Base-by-base conservation (phyloP, 208 protist genomes). In the Trypanosoma avium region DNA sequence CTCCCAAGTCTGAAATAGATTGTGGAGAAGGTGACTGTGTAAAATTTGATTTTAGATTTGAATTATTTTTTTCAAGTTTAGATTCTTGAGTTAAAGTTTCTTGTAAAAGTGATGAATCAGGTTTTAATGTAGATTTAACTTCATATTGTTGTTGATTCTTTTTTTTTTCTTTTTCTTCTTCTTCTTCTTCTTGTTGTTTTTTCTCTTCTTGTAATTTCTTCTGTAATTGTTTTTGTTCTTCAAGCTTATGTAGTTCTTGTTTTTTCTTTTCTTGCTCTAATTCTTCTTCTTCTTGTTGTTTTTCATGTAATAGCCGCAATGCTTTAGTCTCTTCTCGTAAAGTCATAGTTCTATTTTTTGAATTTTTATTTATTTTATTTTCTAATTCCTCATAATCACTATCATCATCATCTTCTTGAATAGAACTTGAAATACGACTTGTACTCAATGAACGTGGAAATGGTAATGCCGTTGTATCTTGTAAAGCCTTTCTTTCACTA, bases 1-100 rank as follows among this genome's bases (percentile, higher is more conserved):
- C 65, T 15, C 56, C 65, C 40, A 70, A 61, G 21, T 64, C 56
- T 9, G 46, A n/a, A 38, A 70, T 56, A 54, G 38, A 50, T 30
- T 29, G 12, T 30, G n/a, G n/a, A n/a, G n/a, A n/a, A n/a, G n/a
- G n/a, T n/a, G n/a, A n/a, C n/a, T n/a, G n/a, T n/a, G n/a, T n/a
- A n/a, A n/a, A n/a, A n/a, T n/a, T n/a, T n/a, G n/a, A n/a, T n/a
- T n/a, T n/a, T n/a, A n/a, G n/a, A n/a, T n/a, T n/a, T n/a, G n/a
- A n/a, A n/a, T n/a, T n/a, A n/a, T n/a, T n/a, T n/a, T n/a, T n/a
- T n/a, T n/a, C n/a, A n/a, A n/a, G n/a, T n/a, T n/a, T n/a, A n/a
- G n/a, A n/a, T n/a, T n/a, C n/a, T n/a, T n/a, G n/a, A n/a, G n/a
- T n/a, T n/a, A n/a, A n/a, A n/a, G n/a, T n/a, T n/a, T n/a, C n/a